A percentile compares a stretch with the other conserved stretches of the same genome.
Conservation (phyloP, 768 basidiomycete species). For the Serendipita sp. region DNA sequence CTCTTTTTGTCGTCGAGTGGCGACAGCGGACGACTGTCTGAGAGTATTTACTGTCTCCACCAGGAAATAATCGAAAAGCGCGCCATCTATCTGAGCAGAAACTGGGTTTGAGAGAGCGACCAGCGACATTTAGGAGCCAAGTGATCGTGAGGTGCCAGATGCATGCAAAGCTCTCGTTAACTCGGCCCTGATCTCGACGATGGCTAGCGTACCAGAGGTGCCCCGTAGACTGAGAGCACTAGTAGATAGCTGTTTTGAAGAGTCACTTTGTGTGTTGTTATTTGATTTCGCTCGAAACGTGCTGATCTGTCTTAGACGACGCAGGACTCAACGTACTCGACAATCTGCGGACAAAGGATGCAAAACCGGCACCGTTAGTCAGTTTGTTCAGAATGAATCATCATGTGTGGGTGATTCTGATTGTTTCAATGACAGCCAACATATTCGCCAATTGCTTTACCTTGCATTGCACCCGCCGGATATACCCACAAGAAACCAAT, state of each 20-base stretch:
- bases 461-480: neutral
- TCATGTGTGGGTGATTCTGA: neutral
- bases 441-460: constrained; percentile 1
- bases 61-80: constrained; percentile 54
- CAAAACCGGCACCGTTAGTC: neutral
- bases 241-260: constrained; percentile 4
- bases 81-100: constrained; percentile 8
- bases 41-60: constrained; percentile 67
- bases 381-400: neutral
- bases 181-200: neutral
- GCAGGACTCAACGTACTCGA: neutral
- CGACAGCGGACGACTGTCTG: constrained; percentile 56
- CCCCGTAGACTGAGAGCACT: neutral
- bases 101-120: neutral
- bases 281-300: no score
- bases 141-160: no score
- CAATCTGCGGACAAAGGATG: neutral
- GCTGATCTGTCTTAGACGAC: neutral
- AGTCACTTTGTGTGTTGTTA: neutral
- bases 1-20: constrained; percentile 46
- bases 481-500: neutral
- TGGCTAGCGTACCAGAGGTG: neutral
- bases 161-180: neutral
- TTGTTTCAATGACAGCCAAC: neutral
- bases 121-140: neutral